Base-by-base conservation (phyloP, 805 yeast genomes). In the Scheffersomyces ergatensis region DNA sequence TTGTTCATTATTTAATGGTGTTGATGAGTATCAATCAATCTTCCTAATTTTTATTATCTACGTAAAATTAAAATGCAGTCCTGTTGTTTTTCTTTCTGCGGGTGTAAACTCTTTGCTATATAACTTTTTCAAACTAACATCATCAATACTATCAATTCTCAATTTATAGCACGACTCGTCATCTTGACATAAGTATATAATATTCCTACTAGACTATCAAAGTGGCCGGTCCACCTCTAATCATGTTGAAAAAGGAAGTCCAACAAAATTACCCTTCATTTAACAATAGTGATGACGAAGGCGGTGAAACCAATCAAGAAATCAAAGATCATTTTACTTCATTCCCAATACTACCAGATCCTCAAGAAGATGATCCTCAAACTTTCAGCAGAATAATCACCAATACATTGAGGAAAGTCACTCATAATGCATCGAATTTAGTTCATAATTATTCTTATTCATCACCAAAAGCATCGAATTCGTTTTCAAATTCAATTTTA, bases 311-410 rank as follows among this genome's bases (percentile, higher is more conserved):
- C 2, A 36, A 15, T 5, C 13, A 20, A 27, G 13, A 9, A 33
- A 36, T 14, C 25, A 32, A 39, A 16, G 44, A 56, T 13, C 74
- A 69, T 49, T 70, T 60, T 44, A 60, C 61, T 32, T 68, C 74
- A 26, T 70, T 70, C 38, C 76, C 76, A 8, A 67, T 65, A 6
- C 51, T 70, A 16, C 71, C 74, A 6, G 74, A 70, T 50, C 74
- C 74, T 2, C 66, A 67, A 39, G 54, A 55, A 33, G 65, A 60
- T 14, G 55, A 59, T 34, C 45, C 59, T 39, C 57, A 59, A 43
- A 60, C 72, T 5, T 45, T 70, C 15, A 54, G 70, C 9, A 54
- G 57, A 11, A 57, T 70, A 26, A 53, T 70, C 44, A 48, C 69
- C 33, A 63, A 59, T 39, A 70, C 76, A 0, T 46, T 70, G 9